Base-by-base conservation (phyloP, 768 basidiomycete species). In the Termitomyces sp. region DNA sequence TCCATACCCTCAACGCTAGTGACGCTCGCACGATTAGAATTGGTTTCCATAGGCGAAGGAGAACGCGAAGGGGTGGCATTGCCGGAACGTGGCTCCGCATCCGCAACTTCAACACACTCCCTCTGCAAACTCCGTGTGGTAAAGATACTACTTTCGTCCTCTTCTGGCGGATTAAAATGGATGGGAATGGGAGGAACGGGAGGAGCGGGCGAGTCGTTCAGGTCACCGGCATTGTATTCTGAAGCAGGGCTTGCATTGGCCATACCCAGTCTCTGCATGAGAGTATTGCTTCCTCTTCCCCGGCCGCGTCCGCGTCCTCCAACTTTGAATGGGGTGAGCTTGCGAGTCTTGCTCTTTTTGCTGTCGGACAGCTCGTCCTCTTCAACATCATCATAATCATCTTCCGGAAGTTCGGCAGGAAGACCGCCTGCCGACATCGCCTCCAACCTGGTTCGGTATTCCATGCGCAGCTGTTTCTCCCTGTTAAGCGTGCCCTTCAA, bases 1-100 rank as follows among this genome's bases (percentile, higher is more conserved):
- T 94, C 92, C 87, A 94, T 90, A 44, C 90, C 91, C 55, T 93
- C 90, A 4, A 91, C 80, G 63, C 86, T 89, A 9, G 82, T 88
- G 4, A 91, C 78, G 63, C 86, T 89, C 6, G 81, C 81, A 37
- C 85, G 77, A 63, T 88, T 87, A 3, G 85, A 86, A 9, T 66
- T 70, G 12, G 69, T 63, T 40, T 73, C 66, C 38, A 70, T 68
- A 10, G 71, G 73, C 9, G 76, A 72, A 1, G 78, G 76, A 3
- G 78, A 79, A 28, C 63, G 68, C 14, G 69, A 69, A 2, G 60
- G 55, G 17, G 21, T 52, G 15, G 8, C 30, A 26, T 56, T 26
- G 8, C 55, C 43, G 3, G 51, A 53, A 41, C 63, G 62, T 30
- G 59, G 65, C 19, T 68, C 38, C 28, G 63, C 63, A 31, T 62